Evolutionary conservation across 768 basidiomycete species (phyloP).

Genomic region (Termitomyces bulborhizus): DNA sequence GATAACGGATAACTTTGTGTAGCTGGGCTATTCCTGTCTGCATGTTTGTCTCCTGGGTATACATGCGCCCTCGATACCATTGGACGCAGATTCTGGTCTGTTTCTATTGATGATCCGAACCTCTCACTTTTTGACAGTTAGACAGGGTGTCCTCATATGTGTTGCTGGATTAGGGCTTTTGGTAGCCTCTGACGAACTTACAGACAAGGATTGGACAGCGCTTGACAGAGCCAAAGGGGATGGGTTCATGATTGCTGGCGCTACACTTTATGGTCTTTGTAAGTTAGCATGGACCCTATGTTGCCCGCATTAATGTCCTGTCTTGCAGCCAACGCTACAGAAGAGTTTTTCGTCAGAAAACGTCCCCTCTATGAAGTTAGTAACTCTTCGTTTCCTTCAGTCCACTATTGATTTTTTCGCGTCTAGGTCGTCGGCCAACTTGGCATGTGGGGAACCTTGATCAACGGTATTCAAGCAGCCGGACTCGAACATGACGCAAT

Average conservation of each 20-base stretch:
- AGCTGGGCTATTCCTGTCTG: constrained; percentile 91
- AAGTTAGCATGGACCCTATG: constrained; percentile 20
- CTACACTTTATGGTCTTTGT: constrained; percentile 86
- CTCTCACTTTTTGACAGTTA: not conserved
- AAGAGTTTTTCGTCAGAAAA: constrained; percentile 79
- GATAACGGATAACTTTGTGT: not conserved
- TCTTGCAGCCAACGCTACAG: constrained; percentile 71
- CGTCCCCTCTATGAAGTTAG: constrained; percentile 71
- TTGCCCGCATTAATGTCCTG: not conserved
- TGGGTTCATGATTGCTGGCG: constrained; percentile 81
- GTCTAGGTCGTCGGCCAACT: constrained; percentile 72
- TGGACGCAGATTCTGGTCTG: constrained; percentile 75
- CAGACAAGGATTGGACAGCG: constrained; percentile 69
- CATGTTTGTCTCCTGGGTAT: constrained; percentile 77
- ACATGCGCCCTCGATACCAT: constrained; percentile 73
- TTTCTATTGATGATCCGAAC: constrained; percentile 11
- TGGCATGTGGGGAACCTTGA: constrained; percentile 78
- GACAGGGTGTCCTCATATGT: constrained; percentile 67
- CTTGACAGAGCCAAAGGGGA: constrained; percentile 69
- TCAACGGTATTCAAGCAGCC: constrained; percentile 75
- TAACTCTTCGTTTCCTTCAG: not conserved
- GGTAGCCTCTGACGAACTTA: constrained; percentile 72
- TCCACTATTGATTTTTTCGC: not conserved
- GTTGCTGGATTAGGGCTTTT: constrained; percentile 73
- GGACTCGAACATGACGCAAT: constrained; percentile 65